These are phyloP conservation scores for Friedmanniomyces simplex DNA, from an alignment of 495 filamentous ascomycete genomes.

Conservation along the genomic window DNA sequence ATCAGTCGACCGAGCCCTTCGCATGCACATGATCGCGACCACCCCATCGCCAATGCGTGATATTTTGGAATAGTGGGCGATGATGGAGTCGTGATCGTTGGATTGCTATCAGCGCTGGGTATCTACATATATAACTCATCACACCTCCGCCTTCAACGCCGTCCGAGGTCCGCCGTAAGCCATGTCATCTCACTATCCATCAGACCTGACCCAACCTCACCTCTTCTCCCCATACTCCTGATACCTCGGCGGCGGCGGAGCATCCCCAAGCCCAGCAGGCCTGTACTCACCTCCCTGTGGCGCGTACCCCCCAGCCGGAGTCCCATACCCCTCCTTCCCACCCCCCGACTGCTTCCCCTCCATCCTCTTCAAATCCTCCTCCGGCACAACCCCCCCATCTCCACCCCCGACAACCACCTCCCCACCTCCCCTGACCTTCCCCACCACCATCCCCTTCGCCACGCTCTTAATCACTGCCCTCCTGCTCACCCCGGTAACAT, in stretches of 20 bases:
- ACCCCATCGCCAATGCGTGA: no score
- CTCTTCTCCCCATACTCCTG: conserved; percentile 6
- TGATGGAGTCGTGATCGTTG: no score
- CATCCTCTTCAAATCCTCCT: conserved; percentile 14
- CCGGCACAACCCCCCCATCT: conserved; percentile 48
- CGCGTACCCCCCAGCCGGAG: not conserved
- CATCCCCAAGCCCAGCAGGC: conserved; percentile 25
- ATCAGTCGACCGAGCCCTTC: no score
- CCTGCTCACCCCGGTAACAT: conserved; percentile 82
- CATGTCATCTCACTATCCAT: no score
- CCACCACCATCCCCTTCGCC: conserved; percentile 97
- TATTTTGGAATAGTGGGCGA: no score
- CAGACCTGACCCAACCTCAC: no score
- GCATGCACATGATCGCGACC: no score
- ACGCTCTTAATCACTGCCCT: conserved; percentile 83
- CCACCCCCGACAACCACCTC: conserved; percentile 75
- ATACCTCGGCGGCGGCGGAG: conserved; percentile 20
- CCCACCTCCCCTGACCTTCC: conserved; percentile 71
- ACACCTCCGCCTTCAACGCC: no score
- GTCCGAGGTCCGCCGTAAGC: no score
- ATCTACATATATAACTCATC: no score
- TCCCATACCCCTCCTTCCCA: not conserved
- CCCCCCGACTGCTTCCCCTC: not conserved
- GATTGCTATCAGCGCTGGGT: no score
- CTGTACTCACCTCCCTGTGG: conserved; percentile 7